Base-by-base conservation (phyloP, 441 rosid species). In the Eruca vesicaria region DNA sequence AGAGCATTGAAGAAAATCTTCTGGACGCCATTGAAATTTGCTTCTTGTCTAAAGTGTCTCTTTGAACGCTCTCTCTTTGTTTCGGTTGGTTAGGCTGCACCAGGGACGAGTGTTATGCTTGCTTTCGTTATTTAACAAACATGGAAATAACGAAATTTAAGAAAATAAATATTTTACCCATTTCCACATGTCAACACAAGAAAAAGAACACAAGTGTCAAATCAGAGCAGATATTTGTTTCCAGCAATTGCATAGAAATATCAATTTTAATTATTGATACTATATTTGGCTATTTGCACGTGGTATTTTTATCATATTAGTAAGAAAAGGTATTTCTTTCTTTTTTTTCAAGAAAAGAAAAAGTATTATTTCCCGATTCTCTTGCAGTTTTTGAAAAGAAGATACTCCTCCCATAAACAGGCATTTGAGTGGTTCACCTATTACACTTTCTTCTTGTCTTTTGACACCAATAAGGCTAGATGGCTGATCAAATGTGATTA, bases 11-110 rank as follows among this genome's bases (percentile, higher is more conserved):
- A 55, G 82, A 75, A 35, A 75, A 16, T 68, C 66, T 80, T 72
- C 82, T 67, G 60, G 77, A 69, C n/a, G 82, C 80, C 82, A 80
- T 80, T 36, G 76, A n/a, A n/a, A n/a, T n/a, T n/a, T n/a, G n/a
- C n/a, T n/a, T n/a, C n/a, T 3, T n/a, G 1, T 12, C n/a, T 69
- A 36, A 56, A 38, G 80, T 65, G 62, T 67, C 14, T 18, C 57
- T 16, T 3, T 35, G 63, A 74, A 7, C 2, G 55, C 11, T 57
- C 29, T 26, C 35, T 32, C 55, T 2, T 20, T 28, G 45, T 68
- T 1, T 36, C 0, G 62, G 38, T 63, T n/a, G n/a, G n/a, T n/a
- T n/a, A 43, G 35, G 66, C n/a, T 50, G 19, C 45, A 12, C 45
- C 31, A 59, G 21, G 21, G 7, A 16, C 5, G 52, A 28, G 63